These are phyloP conservation scores for Raddia distichophylla DNA, from an alignment of 176 grass and related monocot species.

Conservation along the genomic window DNA sequence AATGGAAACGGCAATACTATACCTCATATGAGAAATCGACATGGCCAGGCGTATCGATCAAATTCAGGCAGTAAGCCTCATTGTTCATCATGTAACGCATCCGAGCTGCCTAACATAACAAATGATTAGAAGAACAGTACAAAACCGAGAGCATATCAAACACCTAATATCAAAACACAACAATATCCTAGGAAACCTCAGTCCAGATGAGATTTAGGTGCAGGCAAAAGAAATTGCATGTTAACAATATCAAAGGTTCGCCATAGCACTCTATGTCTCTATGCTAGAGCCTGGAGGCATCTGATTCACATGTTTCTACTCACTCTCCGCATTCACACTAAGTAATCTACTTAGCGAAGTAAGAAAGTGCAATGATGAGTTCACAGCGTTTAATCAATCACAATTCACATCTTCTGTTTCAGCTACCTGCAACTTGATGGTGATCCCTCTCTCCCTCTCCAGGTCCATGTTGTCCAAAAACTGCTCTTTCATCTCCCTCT, in stretches of 20 bases:
- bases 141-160: conserved; percentile 14
- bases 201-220: neutral
- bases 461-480: conserved; percentile 99
- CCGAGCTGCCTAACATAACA: conserved; percentile 79
- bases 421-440: conserved; percentile 92
- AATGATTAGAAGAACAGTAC: conserved; percentile 29
- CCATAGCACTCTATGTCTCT: neutral
- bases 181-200: neutral
- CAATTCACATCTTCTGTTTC: neutral
- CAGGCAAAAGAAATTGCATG: neutral
- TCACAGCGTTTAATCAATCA: neutral
- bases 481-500: conserved; percentile 97
- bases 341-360: conserved; percentile 19
- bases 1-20: conserved; percentile 17
- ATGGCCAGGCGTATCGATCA: conserved; percentile 95
- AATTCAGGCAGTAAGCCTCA: conserved; percentile 85
- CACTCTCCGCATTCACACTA: neutral
- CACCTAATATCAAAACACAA: neutral
- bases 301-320: neutral
- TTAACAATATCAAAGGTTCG: neutral
- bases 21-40: conserved; percentile 99
- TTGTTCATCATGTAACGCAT: conserved; percentile 85
- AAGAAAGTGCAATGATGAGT: neutral
- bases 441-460: conserved; percentile 98
- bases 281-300: neutral